Conservation (phyloP, 148 eudicot genomes). For the Polygonum aviculare region DNA sequence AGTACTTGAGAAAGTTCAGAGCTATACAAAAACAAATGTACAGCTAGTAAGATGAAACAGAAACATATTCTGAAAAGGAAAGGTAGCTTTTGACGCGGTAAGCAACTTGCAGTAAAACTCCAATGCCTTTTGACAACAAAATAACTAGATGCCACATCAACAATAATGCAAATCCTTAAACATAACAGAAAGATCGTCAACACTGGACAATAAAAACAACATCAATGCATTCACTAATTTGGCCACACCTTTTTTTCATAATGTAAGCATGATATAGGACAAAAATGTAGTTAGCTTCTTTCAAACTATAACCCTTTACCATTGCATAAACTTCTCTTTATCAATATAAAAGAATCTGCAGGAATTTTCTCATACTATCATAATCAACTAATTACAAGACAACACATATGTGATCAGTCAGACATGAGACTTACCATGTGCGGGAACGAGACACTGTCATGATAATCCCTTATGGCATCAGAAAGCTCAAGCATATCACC, state of each 20-base stretch:
- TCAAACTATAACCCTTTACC: background rate
- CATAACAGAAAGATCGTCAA: background rate
- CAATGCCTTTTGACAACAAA: background rate
- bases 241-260: background rate
- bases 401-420: background rate
- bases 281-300: background rate
- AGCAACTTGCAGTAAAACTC: background rate
- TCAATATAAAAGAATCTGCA: background rate
- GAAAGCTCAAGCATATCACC: slow-evolving; percentile 94
- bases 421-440: slow-evolving; percentile 47
- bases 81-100: background rate
- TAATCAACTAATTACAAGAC: background rate
- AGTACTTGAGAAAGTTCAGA: background rate
- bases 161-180: background rate
- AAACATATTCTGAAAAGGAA: background rate
- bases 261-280: background rate
- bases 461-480: slow-evolving; percentile 95
- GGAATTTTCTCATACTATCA: background rate
- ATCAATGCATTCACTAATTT: slow-evolving; percentile 3
- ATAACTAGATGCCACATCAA: background rate
- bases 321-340: background rate
- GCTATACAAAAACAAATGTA: background rate
- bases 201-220: background rate
- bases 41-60: background rate
- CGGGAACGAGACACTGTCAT: slow-evolving; percentile 71